Base-by-base conservation (phyloP, 768 basidiomycete genomes). In the Suillus clintonianus region DNA sequence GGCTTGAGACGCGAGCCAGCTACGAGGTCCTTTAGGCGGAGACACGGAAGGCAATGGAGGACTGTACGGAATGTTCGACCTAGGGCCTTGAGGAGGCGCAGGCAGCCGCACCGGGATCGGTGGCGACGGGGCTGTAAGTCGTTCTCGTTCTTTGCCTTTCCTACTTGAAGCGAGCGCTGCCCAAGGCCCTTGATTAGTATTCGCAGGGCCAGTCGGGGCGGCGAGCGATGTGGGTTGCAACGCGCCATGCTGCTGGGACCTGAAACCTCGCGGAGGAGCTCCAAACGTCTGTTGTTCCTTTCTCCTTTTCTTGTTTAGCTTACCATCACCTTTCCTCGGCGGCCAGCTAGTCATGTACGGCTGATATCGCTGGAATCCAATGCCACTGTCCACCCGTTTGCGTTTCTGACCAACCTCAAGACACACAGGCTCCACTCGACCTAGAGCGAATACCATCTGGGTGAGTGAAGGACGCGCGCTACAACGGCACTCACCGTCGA, bases 371-470 rank as follows among this genome's bases (percentile, higher is more conserved):
- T 56, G 65, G 6, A 65, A 67, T 5, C 66, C 66, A 53, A 67
- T 65, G 32, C 66, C 66, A 42, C 64, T 58, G 27, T 65, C 66
- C 14, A 27, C 34, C 15, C 64, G 66, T 58, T 65, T 64, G 13
- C 64, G 63, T 45, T 67, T 67, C 43, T 58, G 48, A 41, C 36
- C 63, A 48, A 50, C 36, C 34, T 41, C 57, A 47, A 64, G n/a
- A n/a, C 64, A 59, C 17, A 67, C 54, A 43, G 66, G 66, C 30
- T 67, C 63, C 22, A 67, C 60, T 65, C 53, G 63, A 27, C 66
- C 66, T 67, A 36, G 13, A 59, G 15, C 39, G n/a, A 24, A 14
- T 10, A 32, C 32, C 39, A 55, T 62, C 43, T 48, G 17, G 55
- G 56, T 67, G 27, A 65, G 60, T 59, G 62, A 65, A 62, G 61